Evolutionary conservation across 768 basidiomycete species (phyloP).

Genomic region (Roridomyces roridus): DNA sequence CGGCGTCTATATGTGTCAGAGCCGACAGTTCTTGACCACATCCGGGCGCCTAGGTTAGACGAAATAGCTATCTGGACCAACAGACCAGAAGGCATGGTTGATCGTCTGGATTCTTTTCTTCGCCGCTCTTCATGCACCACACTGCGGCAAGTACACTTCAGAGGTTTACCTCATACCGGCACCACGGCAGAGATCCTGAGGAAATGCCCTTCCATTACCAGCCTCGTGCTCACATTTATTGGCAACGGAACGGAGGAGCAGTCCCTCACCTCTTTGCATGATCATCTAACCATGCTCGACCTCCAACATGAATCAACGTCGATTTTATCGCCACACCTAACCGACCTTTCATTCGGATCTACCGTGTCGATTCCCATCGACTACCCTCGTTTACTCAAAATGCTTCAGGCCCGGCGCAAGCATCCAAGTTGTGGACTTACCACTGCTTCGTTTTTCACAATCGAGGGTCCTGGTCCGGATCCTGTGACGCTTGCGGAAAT

Average conservation of each 20-base stretch:
- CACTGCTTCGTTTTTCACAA: no score
- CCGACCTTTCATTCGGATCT: neutral
- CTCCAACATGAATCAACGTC: neutral
- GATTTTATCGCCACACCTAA: neutral
- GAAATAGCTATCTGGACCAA: neutral
- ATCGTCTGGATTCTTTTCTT: neutral
- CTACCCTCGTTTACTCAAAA: neutral
- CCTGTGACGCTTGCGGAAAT: no score
- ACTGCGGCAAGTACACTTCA: neutral
- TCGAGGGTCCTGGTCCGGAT: no score
- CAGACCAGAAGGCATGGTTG: neutral
- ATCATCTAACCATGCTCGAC: neutral
- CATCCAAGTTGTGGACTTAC: no score
- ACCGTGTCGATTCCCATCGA: neutral
- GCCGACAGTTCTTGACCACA: neutral
- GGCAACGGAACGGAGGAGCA: no score
- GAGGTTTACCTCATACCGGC: neutral
- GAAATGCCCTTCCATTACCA: neutral
- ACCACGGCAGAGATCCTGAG: neutral
- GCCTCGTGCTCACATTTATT: neutral
- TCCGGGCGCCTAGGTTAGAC: neutral
- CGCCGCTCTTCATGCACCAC: neutral
- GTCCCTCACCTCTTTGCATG: neutral
- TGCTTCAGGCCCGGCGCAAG: neutral
- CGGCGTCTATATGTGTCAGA: neutral